phyloP scores from a whole-genome alignment of 2,329 filamentous ascomycete genomes.

The Cryphonectria naterciae region DNA sequence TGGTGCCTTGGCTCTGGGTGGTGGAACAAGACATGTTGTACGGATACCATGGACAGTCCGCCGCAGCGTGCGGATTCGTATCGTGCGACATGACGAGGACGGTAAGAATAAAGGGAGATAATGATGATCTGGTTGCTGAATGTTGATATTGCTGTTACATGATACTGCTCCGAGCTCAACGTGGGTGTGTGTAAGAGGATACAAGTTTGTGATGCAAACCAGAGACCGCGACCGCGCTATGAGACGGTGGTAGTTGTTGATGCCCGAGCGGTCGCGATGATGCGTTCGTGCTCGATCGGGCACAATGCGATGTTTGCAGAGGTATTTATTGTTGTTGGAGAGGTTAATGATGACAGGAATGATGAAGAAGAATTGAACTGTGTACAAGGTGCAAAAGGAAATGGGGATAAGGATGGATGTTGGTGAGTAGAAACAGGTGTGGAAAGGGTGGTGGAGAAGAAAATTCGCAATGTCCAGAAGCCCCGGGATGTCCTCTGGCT shows the following conservation, averaged over 20 bases:
- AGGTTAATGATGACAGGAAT: not conserved
- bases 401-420: not conserved
- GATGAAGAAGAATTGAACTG: not conserved
- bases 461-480: not conserved
- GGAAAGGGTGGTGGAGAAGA: not conserved
- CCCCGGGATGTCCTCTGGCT: not conserved
- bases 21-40: not conserved
- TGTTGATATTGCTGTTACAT: conserved; percentile 2
- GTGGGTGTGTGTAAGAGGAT: not conserved
- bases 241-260: not conserved
- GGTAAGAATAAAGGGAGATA: not conserved
- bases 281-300: not conserved
- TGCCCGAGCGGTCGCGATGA: not conserved
- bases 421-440: not conserved
- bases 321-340: not conserved
- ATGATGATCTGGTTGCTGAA: not conserved
- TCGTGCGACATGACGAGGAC: not conserved
- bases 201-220: not conserved
- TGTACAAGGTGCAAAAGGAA: not conserved
- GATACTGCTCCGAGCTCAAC: not conserved
- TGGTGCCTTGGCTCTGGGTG: not conserved
- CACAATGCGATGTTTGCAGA: not conserved
- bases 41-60: not conserved
- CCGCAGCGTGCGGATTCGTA: not conserved
- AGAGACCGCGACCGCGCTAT: not conserved